These are phyloP conservation scores for Colletotrichum musae DNA, from an alignment of 2,329 filamentous ascomycete species.

Conservation along the genomic window DNA sequence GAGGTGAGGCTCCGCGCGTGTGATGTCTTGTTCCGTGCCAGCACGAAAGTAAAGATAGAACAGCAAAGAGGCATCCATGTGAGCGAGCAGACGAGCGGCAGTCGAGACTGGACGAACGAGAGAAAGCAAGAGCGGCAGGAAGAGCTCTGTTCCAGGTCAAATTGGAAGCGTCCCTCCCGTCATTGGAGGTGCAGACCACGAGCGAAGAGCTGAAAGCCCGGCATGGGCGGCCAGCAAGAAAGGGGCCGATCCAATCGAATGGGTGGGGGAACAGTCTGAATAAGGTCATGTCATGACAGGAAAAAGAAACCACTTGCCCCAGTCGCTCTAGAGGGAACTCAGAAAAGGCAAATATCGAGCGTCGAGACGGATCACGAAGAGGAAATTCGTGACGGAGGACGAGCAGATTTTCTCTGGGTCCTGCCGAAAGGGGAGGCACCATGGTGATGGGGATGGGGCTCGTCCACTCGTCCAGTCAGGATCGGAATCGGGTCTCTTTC, in stretches of 20 bases:
- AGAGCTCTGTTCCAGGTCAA: background rate
- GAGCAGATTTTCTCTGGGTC: conserved; percentile 29
- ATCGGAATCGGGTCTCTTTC: conserved; percentile 20
- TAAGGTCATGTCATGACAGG: conserved; percentile 15
- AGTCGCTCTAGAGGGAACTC: background rate
- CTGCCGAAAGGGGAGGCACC: conserved; percentile 11
- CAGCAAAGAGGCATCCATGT: too few species aligned
- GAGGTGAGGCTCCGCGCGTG: background rate
- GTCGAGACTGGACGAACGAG: background rate
- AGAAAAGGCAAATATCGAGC: conserved; percentile 12
- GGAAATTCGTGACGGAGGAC: conserved; percentile 11
- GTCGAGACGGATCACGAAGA: background rate
- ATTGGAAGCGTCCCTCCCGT: background rate
- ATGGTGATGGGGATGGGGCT: too few species aligned
- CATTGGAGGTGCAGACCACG: background rate
- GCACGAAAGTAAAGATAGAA: background rate
- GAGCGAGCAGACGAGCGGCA: background rate
- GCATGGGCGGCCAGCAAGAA: background rate
- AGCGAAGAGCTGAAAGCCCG: too few species aligned
- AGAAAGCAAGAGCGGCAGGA: background rate
- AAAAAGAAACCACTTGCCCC: conserved; percentile 9
- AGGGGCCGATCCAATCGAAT: background rate
- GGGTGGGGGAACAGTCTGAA: conserved; percentile 1
- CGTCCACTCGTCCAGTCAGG: conserved; percentile 22
- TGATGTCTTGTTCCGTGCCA: background rate